Evolutionary conservation across 257 asterid species (phyloP).

Genomic region (Jaltomata sinuosa): DNA sequence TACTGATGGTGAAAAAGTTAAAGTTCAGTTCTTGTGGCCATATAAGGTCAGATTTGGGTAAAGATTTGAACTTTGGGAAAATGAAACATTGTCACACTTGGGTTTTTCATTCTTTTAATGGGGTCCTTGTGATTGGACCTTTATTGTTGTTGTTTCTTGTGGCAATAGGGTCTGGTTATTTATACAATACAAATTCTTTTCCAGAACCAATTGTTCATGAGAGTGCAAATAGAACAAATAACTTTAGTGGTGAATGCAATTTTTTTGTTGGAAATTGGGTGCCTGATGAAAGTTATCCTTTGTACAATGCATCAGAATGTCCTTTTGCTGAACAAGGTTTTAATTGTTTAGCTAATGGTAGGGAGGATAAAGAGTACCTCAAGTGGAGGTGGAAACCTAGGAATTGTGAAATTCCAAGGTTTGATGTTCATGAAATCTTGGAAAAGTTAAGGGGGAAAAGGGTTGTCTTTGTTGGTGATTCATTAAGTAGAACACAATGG

Average conservation of each 20-base stretch:
- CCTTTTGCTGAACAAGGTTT: constrained; percentile 72
- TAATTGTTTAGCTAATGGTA: constrained; percentile 78
- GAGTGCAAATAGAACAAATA: not conserved
- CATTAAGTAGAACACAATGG: constrained; percentile 90
- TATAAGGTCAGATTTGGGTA: constrained; percentile 29
- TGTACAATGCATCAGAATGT: constrained; percentile 73
- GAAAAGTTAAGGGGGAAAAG: constrained; percentile 71
- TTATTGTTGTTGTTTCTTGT: constrained; percentile 50
- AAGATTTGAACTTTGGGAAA: constrained; percentile 35
- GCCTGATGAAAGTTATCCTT: constrained; percentile 59
- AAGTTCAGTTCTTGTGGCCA: constrained; percentile 20
- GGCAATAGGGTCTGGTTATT: constrained; percentile 59
- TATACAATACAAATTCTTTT: constrained; percentile 36
- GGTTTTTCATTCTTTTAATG: constrained; percentile 52
- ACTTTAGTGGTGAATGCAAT: constrained; percentile 39
- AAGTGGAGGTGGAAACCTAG: constrained; percentile 89
- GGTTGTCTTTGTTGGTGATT: constrained; percentile 88
- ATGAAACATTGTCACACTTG: constrained; percentile 33
- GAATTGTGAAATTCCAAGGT: constrained; percentile 52
- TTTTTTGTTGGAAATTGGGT: constrained; percentile 84
- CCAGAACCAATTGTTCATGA: constrained; percentile 25
- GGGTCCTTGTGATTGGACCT: constrained; percentile 36
- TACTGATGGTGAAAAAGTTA: constrained; percentile 25
- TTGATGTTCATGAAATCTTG: constrained; percentile 46
- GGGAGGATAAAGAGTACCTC: constrained; percentile 62